Conservation (phyloP, 2,329 filamentous ascomycete genomes). For the Clonostachys chloroleuca region DNA sequence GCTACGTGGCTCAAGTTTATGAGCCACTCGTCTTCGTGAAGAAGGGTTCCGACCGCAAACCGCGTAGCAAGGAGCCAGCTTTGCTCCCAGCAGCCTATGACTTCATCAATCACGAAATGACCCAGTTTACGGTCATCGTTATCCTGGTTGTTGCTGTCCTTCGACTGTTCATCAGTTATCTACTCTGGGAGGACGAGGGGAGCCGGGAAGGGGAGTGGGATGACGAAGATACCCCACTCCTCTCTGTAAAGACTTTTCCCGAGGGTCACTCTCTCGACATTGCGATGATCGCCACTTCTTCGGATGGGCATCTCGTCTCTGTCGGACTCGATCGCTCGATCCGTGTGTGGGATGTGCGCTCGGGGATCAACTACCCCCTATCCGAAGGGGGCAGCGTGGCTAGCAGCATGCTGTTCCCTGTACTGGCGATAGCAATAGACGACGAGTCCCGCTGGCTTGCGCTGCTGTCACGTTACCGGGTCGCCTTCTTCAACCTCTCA, state of each 20-base stretch:
- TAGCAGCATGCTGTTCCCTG: constrained; percentile 46
- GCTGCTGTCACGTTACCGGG: constrained; percentile 52
- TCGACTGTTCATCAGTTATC: constrained; percentile 67
- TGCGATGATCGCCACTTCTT: constrained; percentile 56
- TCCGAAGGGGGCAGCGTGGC: constrained; percentile 29
- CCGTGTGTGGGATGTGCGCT: constrained; percentile 59
- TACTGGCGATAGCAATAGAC: constrained; percentile 62
- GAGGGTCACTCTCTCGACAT: constrained; percentile 67
- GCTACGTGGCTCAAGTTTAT: constrained; percentile 70
- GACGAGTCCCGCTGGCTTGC: constrained; percentile 62
- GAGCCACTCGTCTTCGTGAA: constrained; percentile 71
- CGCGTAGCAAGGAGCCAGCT: constrained; percentile 32
- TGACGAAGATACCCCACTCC: constrained; percentile 36
- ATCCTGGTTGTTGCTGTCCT: constrained; percentile 61
- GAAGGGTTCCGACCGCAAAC: constrained; percentile 62
- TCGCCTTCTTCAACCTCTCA: constrained; percentile 60
- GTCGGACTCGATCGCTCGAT: constrained; percentile 67
- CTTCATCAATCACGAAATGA: constrained; percentile 56
- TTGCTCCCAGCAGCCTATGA: constrained; percentile 49
- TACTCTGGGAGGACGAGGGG: constrained; percentile 62
- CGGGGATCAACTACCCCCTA: constrained; percentile 34
- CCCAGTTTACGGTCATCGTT: constrained; percentile 57
- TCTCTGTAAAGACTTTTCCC: constrained; percentile 57
- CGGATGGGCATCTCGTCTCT: constrained; percentile 62
- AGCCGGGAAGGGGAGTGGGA: constrained; percentile 39